Conservation (phyloP, 129 eudicot genomes). For the Helianthus tuberosus region DNA sequence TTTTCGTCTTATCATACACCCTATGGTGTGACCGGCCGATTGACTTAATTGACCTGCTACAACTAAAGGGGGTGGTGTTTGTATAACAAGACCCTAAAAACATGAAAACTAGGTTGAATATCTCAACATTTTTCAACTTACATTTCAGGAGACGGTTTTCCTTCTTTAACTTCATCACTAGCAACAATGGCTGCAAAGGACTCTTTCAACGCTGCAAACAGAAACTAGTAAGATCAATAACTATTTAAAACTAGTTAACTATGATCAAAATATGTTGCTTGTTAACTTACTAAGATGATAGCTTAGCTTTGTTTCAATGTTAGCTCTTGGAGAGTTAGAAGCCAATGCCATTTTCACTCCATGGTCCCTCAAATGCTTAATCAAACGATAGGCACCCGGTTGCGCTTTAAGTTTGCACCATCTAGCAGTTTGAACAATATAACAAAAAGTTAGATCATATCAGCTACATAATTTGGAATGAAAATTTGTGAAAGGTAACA, state of each 20-base stretch:
- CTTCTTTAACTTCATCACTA: constrained; percentile 82
- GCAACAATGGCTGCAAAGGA: constrained; percentile 70
- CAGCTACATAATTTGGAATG: not conserved
- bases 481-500: not conserved
- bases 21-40: too few relatives aligned
- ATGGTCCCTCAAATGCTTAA: constrained; percentile 72
- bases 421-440: constrained; percentile 37
- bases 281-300: constrained; percentile 60
- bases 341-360: constrained; percentile 88
- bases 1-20: too few relatives aligned
- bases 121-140: constrained; percentile 37
- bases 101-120: not conserved
- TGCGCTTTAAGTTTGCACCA: constrained; percentile 84
- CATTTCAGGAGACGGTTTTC: constrained; percentile 98
- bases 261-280: not conserved
- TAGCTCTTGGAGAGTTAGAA: constrained; percentile 77
- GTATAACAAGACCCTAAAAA: too few relatives aligned
- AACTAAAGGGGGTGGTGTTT: too few relatives aligned
- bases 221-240: constrained; percentile 14
- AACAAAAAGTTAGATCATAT: not conserved
- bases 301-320: constrained; percentile 76
- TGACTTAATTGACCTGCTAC: too few relatives aligned
- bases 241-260: constrained; percentile 1
- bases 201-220: constrained; percentile 71
- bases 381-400: constrained; percentile 89